phyloP scores from a whole-genome alignment of 371 early-diverging fungal species.

The Rhizopus stolonifer region DNA sequence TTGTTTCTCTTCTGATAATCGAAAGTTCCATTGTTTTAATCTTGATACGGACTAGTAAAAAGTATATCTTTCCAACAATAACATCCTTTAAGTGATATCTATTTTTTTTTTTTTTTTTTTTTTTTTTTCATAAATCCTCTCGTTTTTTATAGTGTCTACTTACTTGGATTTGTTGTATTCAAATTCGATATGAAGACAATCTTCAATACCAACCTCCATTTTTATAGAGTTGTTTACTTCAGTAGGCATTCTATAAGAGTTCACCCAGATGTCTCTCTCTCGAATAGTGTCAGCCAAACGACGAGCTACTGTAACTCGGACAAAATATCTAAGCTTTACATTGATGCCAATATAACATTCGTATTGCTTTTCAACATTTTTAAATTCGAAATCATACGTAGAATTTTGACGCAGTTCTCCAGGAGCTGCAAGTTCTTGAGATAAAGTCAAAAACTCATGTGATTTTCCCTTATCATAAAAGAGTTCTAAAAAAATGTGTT shows the following conservation, averaged over 20 bases:
- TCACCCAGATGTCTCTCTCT: conserved; percentile 86
- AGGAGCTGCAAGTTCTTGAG: conserved; percentile 87
- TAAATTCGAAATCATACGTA: conserved; percentile 86
- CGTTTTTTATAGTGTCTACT: conserved; percentile 10
- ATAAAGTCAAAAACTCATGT: conserved; percentile 88
- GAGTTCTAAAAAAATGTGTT: conserved; percentile 65
- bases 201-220: conserved; percentile 97
- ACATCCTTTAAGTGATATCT: conserved; percentile 97
- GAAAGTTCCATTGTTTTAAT: conserved; percentile 98
- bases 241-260: conserved; percentile 83
- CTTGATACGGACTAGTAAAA: conserved; percentile 97
- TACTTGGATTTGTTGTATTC: conserved; percentile 93
- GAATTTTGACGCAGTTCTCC: conserved; percentile 78
- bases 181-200: conserved; percentile 93
- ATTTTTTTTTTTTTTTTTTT: too few species aligned
- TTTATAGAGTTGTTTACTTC: conserved; percentile 88
- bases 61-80: conserved; percentile 98
- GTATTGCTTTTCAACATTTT: conserved; percentile 90
- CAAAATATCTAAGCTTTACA: conserved; percentile 85
- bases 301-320: conserved; percentile 81
- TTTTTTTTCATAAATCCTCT: too few species aligned
- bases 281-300: conserved; percentile 74
- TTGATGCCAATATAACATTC: conserved; percentile 92
- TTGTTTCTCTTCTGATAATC: conserved; percentile 96
- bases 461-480: conserved; percentile 94